phyloP scores from a whole-genome alignment of 1,284 basidiomycete species.

The Cutaneotrichosporon cyanovorans region DNA sequence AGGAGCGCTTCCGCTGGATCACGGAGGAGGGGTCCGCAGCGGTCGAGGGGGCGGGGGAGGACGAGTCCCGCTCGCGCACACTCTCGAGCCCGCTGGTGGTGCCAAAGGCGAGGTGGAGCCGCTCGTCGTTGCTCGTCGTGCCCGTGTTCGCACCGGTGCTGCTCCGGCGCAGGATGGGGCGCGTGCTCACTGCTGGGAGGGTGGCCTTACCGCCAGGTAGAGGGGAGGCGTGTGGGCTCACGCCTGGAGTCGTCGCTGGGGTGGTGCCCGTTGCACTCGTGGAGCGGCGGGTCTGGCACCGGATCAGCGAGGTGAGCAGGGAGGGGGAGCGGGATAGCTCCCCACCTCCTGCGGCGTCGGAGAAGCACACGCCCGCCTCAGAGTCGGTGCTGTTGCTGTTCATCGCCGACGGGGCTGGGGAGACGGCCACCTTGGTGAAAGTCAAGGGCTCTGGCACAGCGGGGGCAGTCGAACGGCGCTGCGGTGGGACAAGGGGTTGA shows the following conservation, averaged over 20 bases:
- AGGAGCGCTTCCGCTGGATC: conserved; percentile 9
- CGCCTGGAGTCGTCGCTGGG: not conserved
- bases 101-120: not conserved
- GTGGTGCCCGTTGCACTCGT: not conserved
- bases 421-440: conserved; percentile 16
- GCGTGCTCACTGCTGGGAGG: not conserved
- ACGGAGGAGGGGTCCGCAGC: not conserved
- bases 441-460: conserved; percentile 9
- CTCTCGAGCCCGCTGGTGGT: not conserved
- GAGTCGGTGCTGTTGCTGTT: conserved; percentile 11
- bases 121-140: not conserved
- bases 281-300: conserved; percentile 6
- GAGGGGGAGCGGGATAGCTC: conserved; percentile 14
- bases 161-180: conserved; percentile 13
- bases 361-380: conserved; percentile 5
- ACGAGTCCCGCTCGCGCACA: not conserved
- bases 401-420: not conserved
- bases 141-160: conserved; percentile 1
- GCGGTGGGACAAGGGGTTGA: too few relatives aligned
- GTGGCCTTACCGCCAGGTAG: not conserved
- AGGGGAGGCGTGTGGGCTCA: not conserved
- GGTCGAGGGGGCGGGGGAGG: too few relatives aligned
- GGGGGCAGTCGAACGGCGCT: not conserved
- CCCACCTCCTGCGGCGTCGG: not conserved
- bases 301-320: conserved; percentile 19